A percentile compares a stretch with the other conserved stretches of the same genome.
Evolutionary conservation across 148 eudicot genomes (phyloP).

Genomic region (Vaccinium vitisidaea): DNA sequence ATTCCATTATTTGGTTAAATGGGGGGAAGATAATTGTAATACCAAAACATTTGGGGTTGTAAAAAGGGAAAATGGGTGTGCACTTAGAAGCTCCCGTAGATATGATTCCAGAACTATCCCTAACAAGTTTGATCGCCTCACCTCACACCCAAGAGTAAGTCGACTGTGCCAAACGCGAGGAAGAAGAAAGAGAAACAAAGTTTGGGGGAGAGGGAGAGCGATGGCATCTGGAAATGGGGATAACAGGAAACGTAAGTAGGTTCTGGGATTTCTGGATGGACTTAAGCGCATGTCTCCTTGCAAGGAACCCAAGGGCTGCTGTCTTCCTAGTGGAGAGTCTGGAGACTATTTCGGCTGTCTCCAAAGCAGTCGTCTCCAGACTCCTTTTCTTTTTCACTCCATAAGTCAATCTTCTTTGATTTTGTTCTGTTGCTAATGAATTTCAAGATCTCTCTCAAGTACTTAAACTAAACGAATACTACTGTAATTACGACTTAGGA

Average conservation of each 20-base stretch:
- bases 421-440: background rate
- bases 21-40: background rate
- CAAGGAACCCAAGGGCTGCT: constrained; percentile 71
- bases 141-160: background rate
- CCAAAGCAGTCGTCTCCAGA: constrained; percentile 51
- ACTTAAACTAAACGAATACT: background rate
- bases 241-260: constrained; percentile 78
- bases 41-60: background rate
- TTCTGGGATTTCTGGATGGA: constrained; percentile 95
- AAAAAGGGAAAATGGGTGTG: background rate
- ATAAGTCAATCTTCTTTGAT: background rate
- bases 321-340: constrained; percentile 65
- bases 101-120: background rate
- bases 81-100: background rate
- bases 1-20: background rate
- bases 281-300: constrained; percentile 93
- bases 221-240: constrained; percentile 95
- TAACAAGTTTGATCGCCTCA: background rate
- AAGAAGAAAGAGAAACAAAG: background rate
- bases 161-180: background rate
- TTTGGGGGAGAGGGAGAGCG: constrained; percentile 8
- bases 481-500: background rate
- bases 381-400: background rate
- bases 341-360: constrained; percentile 79
- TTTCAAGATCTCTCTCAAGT: background rate